Evolutionary conservation across 371 early-diverging fungal species (phyloP), one percentile per base, ranked within the genome.

Genomic region (Entomophthora muscae): DNA sequence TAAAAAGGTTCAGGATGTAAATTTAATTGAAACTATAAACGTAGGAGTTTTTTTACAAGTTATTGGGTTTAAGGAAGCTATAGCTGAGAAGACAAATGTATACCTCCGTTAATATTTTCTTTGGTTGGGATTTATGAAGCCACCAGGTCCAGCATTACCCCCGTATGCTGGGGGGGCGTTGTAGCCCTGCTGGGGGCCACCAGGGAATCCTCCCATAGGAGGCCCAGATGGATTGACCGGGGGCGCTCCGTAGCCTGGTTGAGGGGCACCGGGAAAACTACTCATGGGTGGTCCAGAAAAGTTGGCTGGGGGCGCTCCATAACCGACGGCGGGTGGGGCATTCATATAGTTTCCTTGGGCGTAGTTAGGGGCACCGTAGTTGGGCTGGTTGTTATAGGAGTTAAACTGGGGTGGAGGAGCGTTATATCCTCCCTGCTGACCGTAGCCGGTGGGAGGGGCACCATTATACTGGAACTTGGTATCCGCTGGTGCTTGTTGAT

Each of bases 401-500:
- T 53, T 53, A 57, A 26, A 57, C 10, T n/a, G 23, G 24, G 32
- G n/a, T 32, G 23, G 61, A 33, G 61, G 61, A 26, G 31, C 33
- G 31, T 42, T 32, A 24, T 61, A 61, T 10, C 33, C 30, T 12
- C 42, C 61, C 3, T 32, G 30, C 30, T 28, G 30, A 28, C 57
- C 57, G 26, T 42, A 61, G 5, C 52, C 52, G 26, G 22, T 13
- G 23, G 31, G 61, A 42, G 31, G 23, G 29, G 30, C 57, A 17
- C 57, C 57, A 24, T 61, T 32, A 3, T 26, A 57, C 29, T 57
- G 58, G 26, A 63, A 65, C 69, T 58, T 65, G 68, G 28, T 63
- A 13, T 5, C 57, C 56, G n/a, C 52, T 52, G 64, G 62, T 57
- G 29, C 66, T 56, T 65, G 59, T 31, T 67, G 64, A 52, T 74